These are phyloP conservation scores for Ganoderma sinense DNA, from an alignment of 1,284 basidiomycete genomes.

Conservation along the genomic window DNA sequence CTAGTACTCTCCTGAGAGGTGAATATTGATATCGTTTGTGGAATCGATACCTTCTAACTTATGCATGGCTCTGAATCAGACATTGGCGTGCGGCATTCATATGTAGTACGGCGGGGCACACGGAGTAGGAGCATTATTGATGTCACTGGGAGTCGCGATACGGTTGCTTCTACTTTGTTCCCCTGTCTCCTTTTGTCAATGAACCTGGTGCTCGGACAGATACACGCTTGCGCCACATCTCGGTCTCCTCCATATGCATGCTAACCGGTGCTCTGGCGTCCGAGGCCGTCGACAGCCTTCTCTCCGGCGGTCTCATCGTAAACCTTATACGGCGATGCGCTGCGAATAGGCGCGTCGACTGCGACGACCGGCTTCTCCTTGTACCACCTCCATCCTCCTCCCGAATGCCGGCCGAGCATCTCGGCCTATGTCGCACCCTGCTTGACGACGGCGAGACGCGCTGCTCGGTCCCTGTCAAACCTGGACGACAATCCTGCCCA, in stretches of 20 bases:
- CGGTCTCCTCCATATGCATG: neutral
- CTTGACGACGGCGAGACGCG: neutral
- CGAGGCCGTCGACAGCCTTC: neutral
- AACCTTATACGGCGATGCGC: conserved; percentile 1
- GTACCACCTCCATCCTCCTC: neutral
- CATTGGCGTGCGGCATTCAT: too few relatives aligned
- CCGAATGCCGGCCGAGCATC: neutral
- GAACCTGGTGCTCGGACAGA: neutral
- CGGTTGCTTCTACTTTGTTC: too few relatives aligned
- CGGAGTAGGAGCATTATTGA: too few relatives aligned
- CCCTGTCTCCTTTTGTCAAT: neutral
- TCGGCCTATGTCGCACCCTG: neutral
- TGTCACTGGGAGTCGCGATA: neutral
- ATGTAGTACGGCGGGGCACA: too few relatives aligned
- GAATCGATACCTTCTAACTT: too few relatives aligned
- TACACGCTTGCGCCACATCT: neutral
- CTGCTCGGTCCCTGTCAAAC: neutral
- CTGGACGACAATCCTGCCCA: neutral
- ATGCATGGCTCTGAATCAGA: neutral
- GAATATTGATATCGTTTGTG: neutral
- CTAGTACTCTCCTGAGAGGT: neutral
- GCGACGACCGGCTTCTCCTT: neutral
- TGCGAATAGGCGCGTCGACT: neutral
- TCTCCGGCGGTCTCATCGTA: neutral
- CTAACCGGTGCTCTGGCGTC: neutral